Base-by-base conservation (phyloP, 495 filamentous ascomycete genomes). In the Penicillium longicatenatum region DNA sequence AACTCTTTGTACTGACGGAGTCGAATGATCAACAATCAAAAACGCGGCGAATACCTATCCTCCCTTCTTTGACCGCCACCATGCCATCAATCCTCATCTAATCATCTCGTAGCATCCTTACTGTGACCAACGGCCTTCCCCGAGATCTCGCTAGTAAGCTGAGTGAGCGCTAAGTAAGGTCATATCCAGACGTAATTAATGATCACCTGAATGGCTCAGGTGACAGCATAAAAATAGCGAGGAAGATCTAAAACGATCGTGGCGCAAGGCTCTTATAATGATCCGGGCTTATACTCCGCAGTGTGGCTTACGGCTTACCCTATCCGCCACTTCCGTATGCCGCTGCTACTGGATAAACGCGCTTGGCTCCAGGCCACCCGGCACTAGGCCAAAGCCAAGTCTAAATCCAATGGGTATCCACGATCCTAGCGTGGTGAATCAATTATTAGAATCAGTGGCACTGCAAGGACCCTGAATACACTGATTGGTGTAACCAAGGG, bases 51-150 rank as follows among this genome's bases (percentile, higher is more conserved):
- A 26, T 26, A 26, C 4, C 7, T 26, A 2, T 26, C 26, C 26
- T 26, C 7, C 26, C 26, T 26, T 26, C 26, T 6, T 26, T 26
- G 55, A 11, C 61, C 59, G 6, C 71, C 11, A 61, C 49, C 7
- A 74, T 33, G 8, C 63, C 64, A 2, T 69, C 71, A 16, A 74
- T 6, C 7, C 26, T 4, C 26, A 26, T 6, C 26, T 26, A 26
- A 26, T 26, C 3, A 0, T 26, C 26, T 26, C 26, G 26, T 4
- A 26, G 3, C 4, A 26, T 26, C 26, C 26, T 6, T n/a, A n/a
- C 26, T 2, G 26, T 26, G 26, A 26, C 3, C 26, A 5, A 26
- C 26, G 26, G 26, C 26, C 7, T 4, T 26, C 26, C 26, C 26
- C 26, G 26, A 26, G 26, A 26, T 4, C 7, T 26, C 26, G 4